Evolutionary conservation across 179 eudicot species (phyloP), one percentile per base, ranked within the genome.

Genomic region (Nepenthes alata): DNA sequence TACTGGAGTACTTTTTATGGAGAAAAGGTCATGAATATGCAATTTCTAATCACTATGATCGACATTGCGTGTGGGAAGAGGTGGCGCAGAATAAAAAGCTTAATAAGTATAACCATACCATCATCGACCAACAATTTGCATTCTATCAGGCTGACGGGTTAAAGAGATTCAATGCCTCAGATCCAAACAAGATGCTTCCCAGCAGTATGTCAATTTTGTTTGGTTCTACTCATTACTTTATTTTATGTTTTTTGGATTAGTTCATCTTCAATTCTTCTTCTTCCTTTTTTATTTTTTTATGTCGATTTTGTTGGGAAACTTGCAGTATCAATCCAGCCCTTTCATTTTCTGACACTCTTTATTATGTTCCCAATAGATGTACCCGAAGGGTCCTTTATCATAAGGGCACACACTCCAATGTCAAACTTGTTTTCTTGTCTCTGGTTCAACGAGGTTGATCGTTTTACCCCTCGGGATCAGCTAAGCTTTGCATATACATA

Each of bases 1-100:
- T 89, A 64, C 72, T 89, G 70, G 96, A 89, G 61, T 78, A 84
- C 68, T 87, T 87, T 68, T 74, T 89, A 37, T 87, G 95, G 95
- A 70, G 95, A 63, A 89, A 87, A 75, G 88, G 95, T 58, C 55
- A 79, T 55, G 97, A 89, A 54, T 89, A 77, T 71, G 95, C 97
- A 50, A 89, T 89, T 62, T 89, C 95, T 37, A 89, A 89, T 85
- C 97, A 89, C 80, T 89, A 89, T 64, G 97, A 87, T 65, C 91
- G 97, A 62, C 97, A 89, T 74, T 89, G 97, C 66, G 73, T 89
- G 62, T 89, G 97, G 97, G 89, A 89, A 67, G 97, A 89, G 77
- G 97, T 85, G 39, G 86, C 87, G 59, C 97, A 85, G 59, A 89
- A 89, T 47, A 89, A 89, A 79, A 89, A 66, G 81, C 97, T 89